Evolutionary conservation across 768 basidiomycete genomes (phyloP).

Genomic region (Suillus americanus): DNA sequence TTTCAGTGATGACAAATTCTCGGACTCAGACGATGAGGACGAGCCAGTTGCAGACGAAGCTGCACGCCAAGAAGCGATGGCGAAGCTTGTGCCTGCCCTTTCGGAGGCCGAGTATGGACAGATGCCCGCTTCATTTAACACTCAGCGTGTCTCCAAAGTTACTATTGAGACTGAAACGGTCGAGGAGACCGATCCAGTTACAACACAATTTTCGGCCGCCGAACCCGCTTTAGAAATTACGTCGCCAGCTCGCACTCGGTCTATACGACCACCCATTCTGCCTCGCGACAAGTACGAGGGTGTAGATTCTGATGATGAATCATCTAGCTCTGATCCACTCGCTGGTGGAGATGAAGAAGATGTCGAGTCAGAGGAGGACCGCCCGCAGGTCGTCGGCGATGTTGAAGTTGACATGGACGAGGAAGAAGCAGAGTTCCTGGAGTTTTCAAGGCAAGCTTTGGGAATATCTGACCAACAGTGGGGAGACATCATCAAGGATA

Average conservation of each 20-base stretch:
- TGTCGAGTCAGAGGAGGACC: slow-evolving; percentile 72
- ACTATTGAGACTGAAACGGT: slow-evolving; percentile 44
- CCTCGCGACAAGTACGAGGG: slow-evolving; percentile 88
- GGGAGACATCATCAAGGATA: slow-evolving; percentile 79
- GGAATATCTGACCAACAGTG: slow-evolving; percentile 91
- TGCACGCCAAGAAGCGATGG: slow-evolving; percentile 66
- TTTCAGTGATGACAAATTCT: slow-evolving; percentile 41
- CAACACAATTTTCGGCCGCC: slow-evolving; percentile 3
- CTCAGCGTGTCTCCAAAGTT: slow-evolving; percentile 60
- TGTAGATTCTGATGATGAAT: slow-evolving; percentile 89
- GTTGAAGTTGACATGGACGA: slow-evolving; percentile 89
- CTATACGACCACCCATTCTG: slow-evolving; percentile 76
- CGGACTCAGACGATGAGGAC: slow-evolving; percentile 43
- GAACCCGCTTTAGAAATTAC: slow-evolving; percentile 8
- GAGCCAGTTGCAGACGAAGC: slow-evolving; percentile 26
- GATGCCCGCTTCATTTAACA: slow-evolving; percentile 77
- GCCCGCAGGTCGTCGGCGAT: slow-evolving; percentile 81
- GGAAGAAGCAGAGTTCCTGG: slow-evolving; percentile 92
- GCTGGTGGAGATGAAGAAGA: slow-evolving; percentile 43
- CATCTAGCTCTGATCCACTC: slow-evolving; percentile 57
- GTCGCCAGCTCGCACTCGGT: slow-evolving; percentile 34
- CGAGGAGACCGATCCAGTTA: slow-evolving; percentile 20
- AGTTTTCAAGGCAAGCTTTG: slow-evolving; percentile 89
- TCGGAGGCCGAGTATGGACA: slow-evolving; percentile 85
- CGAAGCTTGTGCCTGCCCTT: slow-evolving; percentile 77